phyloP scores from a whole-genome alignment of 495 filamentous ascomycete genomes.

The Staphylotrichum tortipilum region DNA sequence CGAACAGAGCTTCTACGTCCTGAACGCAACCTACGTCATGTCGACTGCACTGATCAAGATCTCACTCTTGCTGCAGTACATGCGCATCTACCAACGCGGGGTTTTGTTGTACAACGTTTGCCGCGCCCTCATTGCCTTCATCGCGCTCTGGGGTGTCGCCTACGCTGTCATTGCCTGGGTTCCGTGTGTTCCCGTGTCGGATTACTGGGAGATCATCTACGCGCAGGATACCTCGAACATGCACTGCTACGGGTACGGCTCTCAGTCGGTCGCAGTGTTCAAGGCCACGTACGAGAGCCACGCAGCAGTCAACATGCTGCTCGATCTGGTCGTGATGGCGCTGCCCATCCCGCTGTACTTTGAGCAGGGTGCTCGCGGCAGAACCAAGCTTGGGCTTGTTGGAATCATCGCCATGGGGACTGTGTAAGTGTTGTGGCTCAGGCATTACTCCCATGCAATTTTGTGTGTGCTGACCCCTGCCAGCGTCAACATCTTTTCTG shows the following conservation, averaged over 20 bases:
- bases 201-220: slow-evolving; percentile 16
- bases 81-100: slow-evolving; percentile 21
- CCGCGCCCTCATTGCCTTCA: slow-evolving; percentile 15
- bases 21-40: slow-evolving; percentile 22
- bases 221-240: background rate
- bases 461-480: background rate
- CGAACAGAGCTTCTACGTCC: slow-evolving; percentile 21
- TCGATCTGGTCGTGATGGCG: slow-evolving; percentile 25
- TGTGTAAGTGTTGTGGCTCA: slow-evolving; percentile 24
- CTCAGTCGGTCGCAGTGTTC: slow-evolving; percentile 11
- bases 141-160: slow-evolving; percentile 22
- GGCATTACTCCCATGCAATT: no score
- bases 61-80: slow-evolving; percentile 29
- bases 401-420: slow-evolving; percentile 23
- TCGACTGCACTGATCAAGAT: slow-evolving; percentile 28
- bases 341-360: slow-evolving; percentile 28
- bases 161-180: slow-evolving; percentile 29
- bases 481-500: slow-evolving; percentile 24
- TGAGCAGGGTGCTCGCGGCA: slow-evolving; percentile 8
- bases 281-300: slow-evolving; percentile 27
- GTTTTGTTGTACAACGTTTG: slow-evolving; percentile 13
- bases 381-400: slow-evolving; percentile 18
- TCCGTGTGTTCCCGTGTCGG: slow-evolving; percentile 21
- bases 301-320: slow-evolving; percentile 24
- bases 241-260: slow-evolving; percentile 24